phyloP scores from a whole-genome alignment of 108 stramenopile genomes.

The Pseudonitzschia pungens region DNA sequence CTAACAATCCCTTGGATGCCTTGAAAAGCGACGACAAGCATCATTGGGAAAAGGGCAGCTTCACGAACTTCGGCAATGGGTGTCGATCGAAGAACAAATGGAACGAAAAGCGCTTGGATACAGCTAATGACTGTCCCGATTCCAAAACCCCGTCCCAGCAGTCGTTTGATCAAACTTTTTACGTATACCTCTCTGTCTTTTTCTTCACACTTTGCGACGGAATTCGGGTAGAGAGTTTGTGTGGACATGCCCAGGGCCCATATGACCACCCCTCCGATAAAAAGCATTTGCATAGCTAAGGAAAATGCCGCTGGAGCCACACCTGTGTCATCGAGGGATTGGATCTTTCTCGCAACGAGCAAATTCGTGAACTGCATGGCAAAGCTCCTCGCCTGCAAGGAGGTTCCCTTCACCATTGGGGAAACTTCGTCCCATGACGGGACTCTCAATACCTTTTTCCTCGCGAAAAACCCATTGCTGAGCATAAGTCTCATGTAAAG shows the following conservation, averaged over 20 bases:
- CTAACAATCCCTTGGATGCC: conserved; percentile 69
- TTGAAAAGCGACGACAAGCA: conserved; percentile 59
- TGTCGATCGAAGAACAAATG: conserved; percentile 55
- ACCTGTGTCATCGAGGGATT: conserved; percentile 71
- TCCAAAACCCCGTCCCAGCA: conserved; percentile 69
- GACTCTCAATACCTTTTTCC: conserved; percentile 41
- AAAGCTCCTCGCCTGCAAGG: conserved; percentile 65
- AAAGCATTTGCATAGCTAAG: conserved; percentile 69
- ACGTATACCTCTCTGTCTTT: conserved; percentile 32
- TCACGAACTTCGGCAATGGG: conserved; percentile 66
- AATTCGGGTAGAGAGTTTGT: conserved; percentile 68
- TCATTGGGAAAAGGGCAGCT: conserved; percentile 65
- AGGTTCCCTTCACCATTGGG: conserved; percentile 68
- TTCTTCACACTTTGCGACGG: conserved; percentile 50
- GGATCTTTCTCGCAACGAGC: conserved; percentile 70
- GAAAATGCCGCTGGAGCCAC: conserved; percentile 77
- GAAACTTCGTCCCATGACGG: conserved; percentile 53
- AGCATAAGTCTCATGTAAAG: conserved; percentile 54
- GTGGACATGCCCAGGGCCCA: conserved; percentile 67
- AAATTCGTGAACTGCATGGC: conserved; percentile 75
- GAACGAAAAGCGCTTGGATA: conserved; percentile 54
- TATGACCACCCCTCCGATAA: conserved; percentile 68
- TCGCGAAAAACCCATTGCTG: conserved; percentile 39
- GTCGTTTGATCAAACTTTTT: conserved; percentile 45
- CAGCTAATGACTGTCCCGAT: conserved; percentile 52